These are phyloP conservation scores for Lagerstroemia speciosa DNA, from an alignment of 345 rosid species.

Conservation along the genomic window DNA sequence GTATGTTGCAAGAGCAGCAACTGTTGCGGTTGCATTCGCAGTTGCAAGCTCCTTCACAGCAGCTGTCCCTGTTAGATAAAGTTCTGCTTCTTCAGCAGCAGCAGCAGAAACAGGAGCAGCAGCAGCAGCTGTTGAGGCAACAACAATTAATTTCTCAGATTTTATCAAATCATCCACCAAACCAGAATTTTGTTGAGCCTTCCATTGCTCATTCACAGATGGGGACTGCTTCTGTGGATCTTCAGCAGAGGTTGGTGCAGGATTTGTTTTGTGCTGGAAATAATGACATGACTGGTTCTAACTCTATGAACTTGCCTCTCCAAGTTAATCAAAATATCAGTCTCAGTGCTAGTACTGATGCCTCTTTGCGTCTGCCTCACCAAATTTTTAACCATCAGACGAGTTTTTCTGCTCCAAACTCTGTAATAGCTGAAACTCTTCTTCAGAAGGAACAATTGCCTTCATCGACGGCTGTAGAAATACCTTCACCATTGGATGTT, in stretches of 20 bases:
- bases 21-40: slow-evolving; percentile 62
- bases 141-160: slow-evolving; percentile 76
- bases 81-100: slow-evolving; percentile 68
- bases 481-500: slow-evolving; percentile 23
- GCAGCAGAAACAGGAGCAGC: slow-evolving; percentile 77
- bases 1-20: slow-evolving; percentile 77
- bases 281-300: slow-evolving; percentile 36
- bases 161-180: slow-evolving; percentile 55
- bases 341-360: slow-evolving; percentile 31
- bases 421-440: slow-evolving; percentile 27
- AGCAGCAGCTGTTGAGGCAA: slow-evolving; percentile 69
- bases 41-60: slow-evolving; percentile 52
- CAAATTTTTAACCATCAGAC: slow-evolving; percentile 36
- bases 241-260: slow-evolving; percentile 40
- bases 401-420: slow-evolving; percentile 22
- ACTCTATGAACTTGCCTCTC: slow-evolving; percentile 32
- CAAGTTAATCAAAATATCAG: slow-evolving; percentile 28
- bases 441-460: slow-evolving; percentile 30
- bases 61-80: slow-evolving; percentile 59
- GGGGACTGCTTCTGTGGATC: slow-evolving; percentile 44
- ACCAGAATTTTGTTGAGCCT: slow-evolving; percentile 41
- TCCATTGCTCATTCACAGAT: slow-evolving; percentile 48
- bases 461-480: slow-evolving; percentile 23
- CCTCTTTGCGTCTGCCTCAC: slow-evolving; percentile 38
- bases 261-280: slow-evolving; percentile 44